A percentile compares a stretch with the other conserved stretches of the same genome.
phyloP scores from a whole-genome alignment of 2,329 filamentous ascomycete genomes.

The Diaporthe nobilis region DNA sequence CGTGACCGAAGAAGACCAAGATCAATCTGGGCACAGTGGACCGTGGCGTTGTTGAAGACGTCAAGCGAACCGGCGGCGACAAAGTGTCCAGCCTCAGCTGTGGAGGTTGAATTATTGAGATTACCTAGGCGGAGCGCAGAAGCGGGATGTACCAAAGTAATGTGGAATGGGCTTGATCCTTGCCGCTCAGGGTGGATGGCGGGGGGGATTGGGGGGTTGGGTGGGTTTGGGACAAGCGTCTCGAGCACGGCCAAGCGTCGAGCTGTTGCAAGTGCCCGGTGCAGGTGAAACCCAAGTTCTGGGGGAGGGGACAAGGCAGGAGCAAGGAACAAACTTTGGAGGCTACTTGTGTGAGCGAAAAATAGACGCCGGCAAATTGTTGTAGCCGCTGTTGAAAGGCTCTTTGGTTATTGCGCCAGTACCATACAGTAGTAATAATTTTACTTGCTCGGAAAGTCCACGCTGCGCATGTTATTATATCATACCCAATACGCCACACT shows the following conservation, averaged over 20 bases:
- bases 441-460: too few relatives aligned
- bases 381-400: neutral
- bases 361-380: slow-evolving; percentile 19
- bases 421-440: neutral
- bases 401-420: neutral
- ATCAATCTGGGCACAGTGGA: slow-evolving; percentile 41
- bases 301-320: slow-evolving; percentile 13
- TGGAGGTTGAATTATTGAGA: slow-evolving; percentile 32
- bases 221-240: neutral
- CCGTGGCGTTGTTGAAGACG: slow-evolving; percentile 54
- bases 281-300: slow-evolving; percentile 23
- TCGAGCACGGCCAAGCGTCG: slow-evolving; percentile 24
- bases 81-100: slow-evolving; percentile 22
- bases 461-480: neutral
- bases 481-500: slow-evolving; percentile 12
- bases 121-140: slow-evolving; percentile 23
- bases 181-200: slow-evolving; percentile 16
- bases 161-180: slow-evolving; percentile 18
- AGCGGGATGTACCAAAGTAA: slow-evolving; percentile 16
- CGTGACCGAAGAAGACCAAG: neutral
- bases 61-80: slow-evolving; percentile 44
- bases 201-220: slow-evolving; percentile 15
- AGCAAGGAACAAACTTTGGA: slow-evolving; percentile 22
- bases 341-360: slow-evolving; percentile 2
- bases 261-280: slow-evolving; percentile 26